A percentile compares a stretch with the other conserved stretches of the same genome.
Conservation (phyloP, 1,139 yeast genomes). For the Taphrina communis region DNA sequence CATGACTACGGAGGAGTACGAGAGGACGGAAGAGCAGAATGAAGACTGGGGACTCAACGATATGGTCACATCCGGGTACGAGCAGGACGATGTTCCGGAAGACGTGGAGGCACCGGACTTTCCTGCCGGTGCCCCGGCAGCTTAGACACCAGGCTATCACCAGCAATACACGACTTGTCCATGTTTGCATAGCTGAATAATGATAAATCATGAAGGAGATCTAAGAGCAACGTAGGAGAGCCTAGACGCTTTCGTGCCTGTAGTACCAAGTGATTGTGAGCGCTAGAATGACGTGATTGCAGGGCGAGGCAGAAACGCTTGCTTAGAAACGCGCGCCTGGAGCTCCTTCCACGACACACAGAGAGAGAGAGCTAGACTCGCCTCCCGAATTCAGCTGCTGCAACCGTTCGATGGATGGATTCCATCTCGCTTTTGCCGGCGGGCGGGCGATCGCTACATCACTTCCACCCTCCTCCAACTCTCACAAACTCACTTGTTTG, state of each 20-base stretch:
- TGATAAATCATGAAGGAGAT: too few relatives aligned
- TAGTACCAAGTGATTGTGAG: too few relatives aligned
- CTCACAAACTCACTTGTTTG: slow-evolving; percentile 6
- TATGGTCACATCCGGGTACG: slow-evolving; percentile 58
- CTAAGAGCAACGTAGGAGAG: too few relatives aligned
- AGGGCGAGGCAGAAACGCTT: background rate
- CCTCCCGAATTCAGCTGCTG: too few relatives aligned
- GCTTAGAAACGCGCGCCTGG: too few relatives aligned
- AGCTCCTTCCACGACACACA: background rate
- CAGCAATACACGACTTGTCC: too few relatives aligned
- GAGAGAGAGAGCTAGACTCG: too few relatives aligned
- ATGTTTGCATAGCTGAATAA: background rate
- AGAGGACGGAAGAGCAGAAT: slow-evolving; percentile 60
- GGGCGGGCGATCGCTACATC: slow-evolving; percentile 10
- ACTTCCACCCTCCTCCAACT: background rate
- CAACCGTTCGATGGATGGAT: too few relatives aligned
- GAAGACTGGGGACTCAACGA: slow-evolving; percentile 91
- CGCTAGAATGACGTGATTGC: background rate
- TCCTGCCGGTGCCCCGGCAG: slow-evolving; percentile 39
- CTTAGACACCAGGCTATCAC: background rate
- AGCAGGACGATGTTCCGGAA: slow-evolving; percentile 28
- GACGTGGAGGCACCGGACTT: slow-evolving; percentile 7
- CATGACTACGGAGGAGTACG: slow-evolving; percentile 87
- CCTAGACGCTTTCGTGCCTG: too few relatives aligned
- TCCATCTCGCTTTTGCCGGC: too few relatives aligned